phyloP scores from a whole-genome alignment of 768 basidiomycete species.

The Lentinula lateritia region DNA sequence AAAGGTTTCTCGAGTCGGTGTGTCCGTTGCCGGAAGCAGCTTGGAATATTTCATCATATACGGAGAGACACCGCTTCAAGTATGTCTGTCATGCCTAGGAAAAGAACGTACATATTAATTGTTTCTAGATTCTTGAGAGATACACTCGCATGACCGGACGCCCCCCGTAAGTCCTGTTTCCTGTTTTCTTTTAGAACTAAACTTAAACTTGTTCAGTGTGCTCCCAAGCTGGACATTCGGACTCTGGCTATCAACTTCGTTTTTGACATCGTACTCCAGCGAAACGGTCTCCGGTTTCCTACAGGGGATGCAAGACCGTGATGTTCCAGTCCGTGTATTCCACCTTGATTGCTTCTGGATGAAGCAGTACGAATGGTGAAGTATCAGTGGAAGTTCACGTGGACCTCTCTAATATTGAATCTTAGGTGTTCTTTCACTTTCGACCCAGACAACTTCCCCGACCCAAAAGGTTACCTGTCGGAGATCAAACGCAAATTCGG shows the following conservation, averaged over 20 bases:
- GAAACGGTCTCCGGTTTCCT: conserved; percentile 67
- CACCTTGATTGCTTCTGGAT: conserved; percentile 78
- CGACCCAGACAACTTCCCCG: conserved; percentile 71
- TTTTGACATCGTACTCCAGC: conserved; percentile 64
- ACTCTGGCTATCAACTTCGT: conserved; percentile 74
- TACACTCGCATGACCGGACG: conserved; percentile 60
- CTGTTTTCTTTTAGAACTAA: conserved; percentile 12
- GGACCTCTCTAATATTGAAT: conserved; percentile 12
- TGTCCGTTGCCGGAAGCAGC: conserved; percentile 55
- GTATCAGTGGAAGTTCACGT: neutral
- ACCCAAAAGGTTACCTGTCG: conserved; percentile 58
- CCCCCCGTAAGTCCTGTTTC: conserved; percentile 38
- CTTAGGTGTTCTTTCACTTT: conserved; percentile 69
- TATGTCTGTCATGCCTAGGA: conserved; percentile 20
- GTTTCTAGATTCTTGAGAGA: conserved; percentile 47
- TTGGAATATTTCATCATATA: conserved; percentile 72
- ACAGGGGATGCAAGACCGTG: conserved; percentile 61
- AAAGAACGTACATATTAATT: neutral
- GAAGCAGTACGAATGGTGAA: conserved; percentile 63
- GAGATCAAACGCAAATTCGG: conserved; percentile 57
- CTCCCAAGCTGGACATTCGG: conserved; percentile 74
- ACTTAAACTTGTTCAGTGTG: conserved; percentile 33
- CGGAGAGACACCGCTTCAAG: conserved; percentile 60
- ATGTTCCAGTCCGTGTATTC: conserved; percentile 64
- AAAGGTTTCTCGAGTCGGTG: conserved; percentile 51